These are phyloP conservation scores for Rhizopogon rudus DNA, from an alignment of 768 basidiomycete genomes.

Conservation along the genomic window DNA sequence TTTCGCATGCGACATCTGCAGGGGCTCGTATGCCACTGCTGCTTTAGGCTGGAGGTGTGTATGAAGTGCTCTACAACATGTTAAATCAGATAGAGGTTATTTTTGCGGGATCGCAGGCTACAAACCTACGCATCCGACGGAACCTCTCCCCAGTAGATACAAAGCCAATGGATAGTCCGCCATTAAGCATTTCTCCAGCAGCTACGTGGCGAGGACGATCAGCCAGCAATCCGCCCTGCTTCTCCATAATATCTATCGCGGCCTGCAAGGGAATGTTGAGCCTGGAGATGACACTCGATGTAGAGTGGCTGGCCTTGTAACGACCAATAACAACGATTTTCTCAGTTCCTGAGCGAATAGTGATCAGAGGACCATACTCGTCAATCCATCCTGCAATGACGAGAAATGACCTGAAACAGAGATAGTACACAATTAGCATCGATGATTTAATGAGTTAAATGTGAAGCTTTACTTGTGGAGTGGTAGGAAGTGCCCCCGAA, in stretches of 20 bases:
- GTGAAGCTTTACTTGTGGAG: background rate
- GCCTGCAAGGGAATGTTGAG: conserved; percentile 26
- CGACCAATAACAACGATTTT: conserved; percentile 2
- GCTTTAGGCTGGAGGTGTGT: conserved; percentile 48
- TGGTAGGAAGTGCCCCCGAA: background rate
- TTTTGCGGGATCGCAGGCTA: background rate
- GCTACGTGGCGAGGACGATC: conserved; percentile 48
- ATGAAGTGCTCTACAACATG: conserved; percentile 39
- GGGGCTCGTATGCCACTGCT: conserved; percentile 38
- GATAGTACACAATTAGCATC: background rate
- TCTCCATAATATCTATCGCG: conserved; percentile 57
- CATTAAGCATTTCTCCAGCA: conserved; percentile 48
- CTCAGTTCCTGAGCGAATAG: background rate
- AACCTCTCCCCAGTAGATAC: conserved; percentile 46
- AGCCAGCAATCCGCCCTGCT: conserved; percentile 43
- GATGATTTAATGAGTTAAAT: background rate
- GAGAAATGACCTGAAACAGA: background rate
- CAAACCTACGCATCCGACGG: conserved; percentile 50
- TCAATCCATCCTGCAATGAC: conserved; percentile 1
- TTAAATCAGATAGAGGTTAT: conserved; percentile 15
- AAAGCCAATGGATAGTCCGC: conserved; percentile 48
- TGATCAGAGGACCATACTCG: conserved; percentile 2
- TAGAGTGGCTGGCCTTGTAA: conserved; percentile 1
- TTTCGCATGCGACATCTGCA: conserved; percentile 31
- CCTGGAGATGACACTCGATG: background rate